phyloP scores from a whole-genome alignment of 106 monocot species.

The Allium fistulosum region DNA sequence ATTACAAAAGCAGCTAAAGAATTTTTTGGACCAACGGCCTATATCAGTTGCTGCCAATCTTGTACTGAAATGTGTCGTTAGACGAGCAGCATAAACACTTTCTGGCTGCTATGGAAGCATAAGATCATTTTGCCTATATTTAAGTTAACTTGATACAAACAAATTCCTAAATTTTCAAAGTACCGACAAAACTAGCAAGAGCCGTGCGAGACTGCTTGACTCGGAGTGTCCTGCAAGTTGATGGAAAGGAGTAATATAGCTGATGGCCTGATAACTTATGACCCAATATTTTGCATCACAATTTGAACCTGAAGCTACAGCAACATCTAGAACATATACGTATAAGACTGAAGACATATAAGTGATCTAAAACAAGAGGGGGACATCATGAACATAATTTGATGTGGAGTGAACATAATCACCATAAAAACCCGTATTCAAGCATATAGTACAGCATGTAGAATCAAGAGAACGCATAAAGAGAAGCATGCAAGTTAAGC shows the following conservation, averaged over 20 bases:
- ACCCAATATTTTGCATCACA: slow-evolving; percentile 89
- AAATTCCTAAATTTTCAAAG: background rate
- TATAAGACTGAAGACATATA: slow-evolving; percentile 61
- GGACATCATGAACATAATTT: too few relatives aligned
- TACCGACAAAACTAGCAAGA: slow-evolving; percentile 80
- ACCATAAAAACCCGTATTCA: too few relatives aligned
- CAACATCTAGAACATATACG: slow-evolving; percentile 91
- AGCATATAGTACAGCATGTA: too few relatives aligned
- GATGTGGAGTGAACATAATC: too few relatives aligned
- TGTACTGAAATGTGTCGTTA: slow-evolving; percentile 22
- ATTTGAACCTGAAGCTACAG: slow-evolving; percentile 52
- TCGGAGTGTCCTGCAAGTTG: slow-evolving; percentile 51
- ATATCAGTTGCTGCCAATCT: slow-evolving; percentile 80
- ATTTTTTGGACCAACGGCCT: slow-evolving; percentile 66
- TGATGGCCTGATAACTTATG: slow-evolving; percentile 79
- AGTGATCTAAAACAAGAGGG: slow-evolving; percentile 53
- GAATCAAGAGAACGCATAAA: too few relatives aligned
- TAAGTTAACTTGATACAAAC: background rate
- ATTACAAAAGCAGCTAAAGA: slow-evolving; percentile 74
- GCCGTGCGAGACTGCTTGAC: slow-evolving; percentile 73
- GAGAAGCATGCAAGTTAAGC: too few relatives aligned
- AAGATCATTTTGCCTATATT: too few relatives aligned
- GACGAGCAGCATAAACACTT: slow-evolving; percentile 36
- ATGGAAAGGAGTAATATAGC: slow-evolving; percentile 46
- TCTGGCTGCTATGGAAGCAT: slow-evolving; percentile 25